These are phyloP conservation scores for Penicillium oxalicum DNA, from an alignment of 2,329 filamentous ascomycete species.

Conservation along the genomic window DNA sequence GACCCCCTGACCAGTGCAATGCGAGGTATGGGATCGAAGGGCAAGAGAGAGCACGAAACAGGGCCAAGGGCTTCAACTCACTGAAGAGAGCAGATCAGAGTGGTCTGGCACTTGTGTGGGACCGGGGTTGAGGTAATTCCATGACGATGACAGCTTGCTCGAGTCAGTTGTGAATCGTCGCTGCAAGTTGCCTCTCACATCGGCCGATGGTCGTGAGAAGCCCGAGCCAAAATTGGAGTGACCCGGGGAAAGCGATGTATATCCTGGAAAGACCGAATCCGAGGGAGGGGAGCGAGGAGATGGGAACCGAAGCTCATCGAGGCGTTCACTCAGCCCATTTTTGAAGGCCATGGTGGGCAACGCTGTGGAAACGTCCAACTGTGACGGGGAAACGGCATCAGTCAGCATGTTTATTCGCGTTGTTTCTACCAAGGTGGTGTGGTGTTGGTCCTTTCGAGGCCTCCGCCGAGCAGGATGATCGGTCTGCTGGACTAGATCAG, in stretches of 20 bases:
- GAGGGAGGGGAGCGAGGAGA: conserved; percentile 70
- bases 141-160: conserved; percentile 66
- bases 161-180: conserved; percentile 92
- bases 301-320: conserved; percentile 76
- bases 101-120: conserved; percentile 50
- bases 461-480: neutral
- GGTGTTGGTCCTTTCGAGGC: no score
- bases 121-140: conserved; percentile 59
- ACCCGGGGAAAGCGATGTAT: conserved; percentile 65
- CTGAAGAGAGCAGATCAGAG: conserved; percentile 49
- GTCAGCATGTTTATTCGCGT: conserved; percentile 15
- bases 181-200: conserved; percentile 71
- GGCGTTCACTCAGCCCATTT: conserved; percentile 57
- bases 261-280: conserved; percentile 67
- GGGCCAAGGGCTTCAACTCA: conserved; percentile 32
- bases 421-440: no score
- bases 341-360: conserved; percentile 57
- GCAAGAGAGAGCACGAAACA: neutral
- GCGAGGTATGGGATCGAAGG: neutral
- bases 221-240: conserved; percentile 60
- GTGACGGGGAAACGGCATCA: conserved; percentile 19
- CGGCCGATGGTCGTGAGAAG: conserved; percentile 52
- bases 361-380: conserved; percentile 28
- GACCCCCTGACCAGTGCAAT: neutral
- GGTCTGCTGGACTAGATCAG: neutral